Evolutionary conservation across 805 yeast species (phyloP).

Genomic region (Yamadazyma nakazawae): DNA sequence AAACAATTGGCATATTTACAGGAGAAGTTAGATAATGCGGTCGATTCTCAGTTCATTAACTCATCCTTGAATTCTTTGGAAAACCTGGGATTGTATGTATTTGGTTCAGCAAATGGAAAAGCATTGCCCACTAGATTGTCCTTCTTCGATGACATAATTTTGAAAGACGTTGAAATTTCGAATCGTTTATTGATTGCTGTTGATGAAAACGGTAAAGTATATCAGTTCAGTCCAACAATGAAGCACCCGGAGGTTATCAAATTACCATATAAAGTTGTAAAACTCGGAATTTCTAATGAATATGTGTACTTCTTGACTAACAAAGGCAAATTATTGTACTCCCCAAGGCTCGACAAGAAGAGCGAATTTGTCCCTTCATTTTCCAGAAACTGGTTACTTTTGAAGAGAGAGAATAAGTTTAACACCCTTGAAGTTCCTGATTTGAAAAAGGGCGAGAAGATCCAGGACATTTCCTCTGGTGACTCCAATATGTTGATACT

Average conservation of each 20-base stretch:
- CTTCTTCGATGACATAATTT: constrained; percentile 57
- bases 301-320: constrained; percentile 39
- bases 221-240: constrained; percentile 50
- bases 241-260: constrained; percentile 21
- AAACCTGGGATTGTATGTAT: constrained; percentile 34
- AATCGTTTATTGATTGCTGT: constrained; percentile 54
- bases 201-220: constrained; percentile 65
- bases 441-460: constrained; percentile 28
- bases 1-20: constrained; percentile 24
- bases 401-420: constrained; percentile 6
- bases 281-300: constrained; percentile 50
- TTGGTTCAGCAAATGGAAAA: constrained; percentile 35
- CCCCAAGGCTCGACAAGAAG: constrained; percentile 23
- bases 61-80: constrained; percentile 22
- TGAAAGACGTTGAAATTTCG: constrained; percentile 55
- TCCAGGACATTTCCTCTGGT: constrained; percentile 56
- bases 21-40: constrained; percentile 23
- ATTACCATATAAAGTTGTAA: constrained; percentile 27
- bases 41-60: constrained; percentile 19
- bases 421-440: constrained; percentile 9
- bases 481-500: constrained; percentile 63
- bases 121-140: constrained; percentile 56
- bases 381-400: constrained; percentile 24
- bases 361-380: constrained; percentile 14
- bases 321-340: constrained; percentile 35